Evolutionary conservation across 176 grass and related monocot species (phyloP).

Genomic region (Miscanthus lutarioriparius): DNA sequence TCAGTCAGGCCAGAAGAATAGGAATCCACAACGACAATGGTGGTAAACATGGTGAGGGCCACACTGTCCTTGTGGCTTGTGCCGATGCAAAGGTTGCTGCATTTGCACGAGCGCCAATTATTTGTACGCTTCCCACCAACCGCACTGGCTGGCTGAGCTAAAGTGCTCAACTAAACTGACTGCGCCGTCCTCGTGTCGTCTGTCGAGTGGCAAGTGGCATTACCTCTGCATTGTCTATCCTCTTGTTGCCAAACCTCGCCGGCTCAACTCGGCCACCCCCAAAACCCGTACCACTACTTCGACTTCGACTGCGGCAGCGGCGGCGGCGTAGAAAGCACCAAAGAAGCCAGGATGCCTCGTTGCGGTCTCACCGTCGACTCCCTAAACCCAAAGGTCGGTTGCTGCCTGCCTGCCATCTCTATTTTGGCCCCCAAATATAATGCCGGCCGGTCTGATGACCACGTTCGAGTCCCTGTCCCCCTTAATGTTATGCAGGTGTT

Average conservation of each 20-base stretch:
- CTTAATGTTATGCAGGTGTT: constrained; percentile 12
- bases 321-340: not conserved
- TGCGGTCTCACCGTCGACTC: constrained; percentile 39
- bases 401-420: not conserved
- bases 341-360: constrained; percentile 27
- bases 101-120: not conserved
- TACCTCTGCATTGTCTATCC: too few relatives aligned
- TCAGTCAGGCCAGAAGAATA: not conserved
- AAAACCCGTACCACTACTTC: not conserved
- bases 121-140: constrained; percentile 8
- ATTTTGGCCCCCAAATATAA: not conserved
- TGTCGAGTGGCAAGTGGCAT: not conserved
- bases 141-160: not conserved
- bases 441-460: not conserved
- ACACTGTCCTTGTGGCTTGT: not conserved
- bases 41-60: not conserved
- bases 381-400: constrained; percentile 58
- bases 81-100: not conserved
- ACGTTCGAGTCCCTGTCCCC: not conserved
- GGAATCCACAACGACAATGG: not conserved
- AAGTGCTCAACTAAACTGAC: not conserved
- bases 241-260: not conserved
- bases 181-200: not conserved
- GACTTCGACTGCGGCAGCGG: not conserved
- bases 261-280: not conserved